These are phyloP conservation scores for Paramecium primaurelia DNA, from an alignment of 73 alveolate species.

Conservation along the genomic window DNA sequence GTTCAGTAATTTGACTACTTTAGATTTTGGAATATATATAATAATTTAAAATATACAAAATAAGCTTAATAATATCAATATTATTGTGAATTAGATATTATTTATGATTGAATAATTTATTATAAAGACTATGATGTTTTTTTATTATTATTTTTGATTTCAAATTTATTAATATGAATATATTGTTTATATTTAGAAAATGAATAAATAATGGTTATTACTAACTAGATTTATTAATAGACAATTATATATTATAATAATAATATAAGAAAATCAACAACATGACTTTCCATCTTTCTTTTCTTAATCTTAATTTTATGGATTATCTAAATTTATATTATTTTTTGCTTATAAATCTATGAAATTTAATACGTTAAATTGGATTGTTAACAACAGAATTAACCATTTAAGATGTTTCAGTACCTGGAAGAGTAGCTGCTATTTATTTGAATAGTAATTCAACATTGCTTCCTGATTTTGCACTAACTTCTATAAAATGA, in stretches of 20 bases:
- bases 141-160: too few species aligned
- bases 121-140: too few species aligned
- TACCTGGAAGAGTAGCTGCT: constrained; percentile 74
- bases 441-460: constrained; percentile 72
- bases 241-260: background rate
- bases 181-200: too few species aligned
- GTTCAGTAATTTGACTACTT: too few species aligned
- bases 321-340: background rate
- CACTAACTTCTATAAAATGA: constrained; percentile 79
- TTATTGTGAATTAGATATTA: too few species aligned
- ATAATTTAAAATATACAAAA: too few species aligned
- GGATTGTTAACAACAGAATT: constrained; percentile 34
- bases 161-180: too few species aligned
- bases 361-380: background rate
- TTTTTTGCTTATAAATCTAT: background rate
- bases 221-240: background rate
- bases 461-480: constrained; percentile 81
- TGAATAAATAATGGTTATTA: background rate
- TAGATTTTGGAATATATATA: too few species aligned
- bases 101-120: too few species aligned
- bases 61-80: too few species aligned
- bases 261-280: background rate
- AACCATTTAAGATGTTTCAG: constrained; percentile 48
- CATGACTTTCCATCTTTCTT: background rate
- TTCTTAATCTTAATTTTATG: background rate